Evolutionary conservation across 2,329 filamentous ascomycete genomes (phyloP), one percentile per base, ranked within the genome.

Genomic region (Leptographium radiaticola): DNA sequence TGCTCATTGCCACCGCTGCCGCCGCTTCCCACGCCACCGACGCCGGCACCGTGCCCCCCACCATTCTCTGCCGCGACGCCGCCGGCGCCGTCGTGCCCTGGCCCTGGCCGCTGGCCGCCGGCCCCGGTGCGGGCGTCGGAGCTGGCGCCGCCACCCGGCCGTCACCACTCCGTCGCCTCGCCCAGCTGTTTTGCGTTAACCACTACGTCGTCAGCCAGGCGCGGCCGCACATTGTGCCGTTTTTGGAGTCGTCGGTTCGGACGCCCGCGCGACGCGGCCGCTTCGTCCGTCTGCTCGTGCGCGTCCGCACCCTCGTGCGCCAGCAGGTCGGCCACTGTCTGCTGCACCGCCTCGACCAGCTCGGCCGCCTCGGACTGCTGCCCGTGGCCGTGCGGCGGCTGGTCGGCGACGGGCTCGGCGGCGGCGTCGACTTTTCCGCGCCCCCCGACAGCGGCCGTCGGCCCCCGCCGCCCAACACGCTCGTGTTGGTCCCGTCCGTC

Each of bases 131-230:
- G 86, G 83, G 77, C 82, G 81, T 79, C 46, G 40, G 86, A 82
- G 77, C 31, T 15, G 25, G 16, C 82, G 82, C 8, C 56, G 76
- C 77, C 30, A 79, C 76, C 6, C 83, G 85, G 83, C 87, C 57
- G 80, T 76, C 76, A 1, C 78, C 77, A 2, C 75, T 93, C 1
- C 76, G 81, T 53, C 80, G 87, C 42, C 83, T 93, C 34, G 81
- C 85, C 8, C 86, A 91, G 68, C 78, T 91, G 12, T 93, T 93
- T 75, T 94, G 94, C 65, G 87, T 94, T 52, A 94, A 95, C 65
- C 90, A 96, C 71, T 96, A 94, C 69, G 89, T 97, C 59, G 83
- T 97, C 60, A 93, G 87, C 59, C 91, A 96, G 70, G 89, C 91
- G 1, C 79, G 90, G 4, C 91, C 91, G 0, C 95, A 95, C 67